Conservation (phyloP, 352 stramenopile species). For the Plasmopara halstedii region DNA sequence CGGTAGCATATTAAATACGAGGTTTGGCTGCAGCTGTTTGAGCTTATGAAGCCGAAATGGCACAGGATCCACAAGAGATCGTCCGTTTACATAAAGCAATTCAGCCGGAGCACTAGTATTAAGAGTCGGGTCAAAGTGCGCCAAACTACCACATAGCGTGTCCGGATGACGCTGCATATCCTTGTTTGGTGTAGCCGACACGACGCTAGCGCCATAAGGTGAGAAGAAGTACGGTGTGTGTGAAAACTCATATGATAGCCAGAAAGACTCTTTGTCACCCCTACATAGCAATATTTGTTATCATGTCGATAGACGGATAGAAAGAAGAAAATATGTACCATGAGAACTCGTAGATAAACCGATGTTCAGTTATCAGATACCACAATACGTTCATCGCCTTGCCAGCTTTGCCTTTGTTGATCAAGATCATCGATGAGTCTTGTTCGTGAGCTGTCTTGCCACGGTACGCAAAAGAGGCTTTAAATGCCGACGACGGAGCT, state of each 20-base stretch:
- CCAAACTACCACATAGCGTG: slow-evolving; percentile 60
- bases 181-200: slow-evolving; percentile 37
- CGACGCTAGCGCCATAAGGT: slow-evolving; percentile 45
- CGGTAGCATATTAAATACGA: slow-evolving; percentile 39
- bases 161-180: slow-evolving; percentile 47
- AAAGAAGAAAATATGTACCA: slow-evolving; percentile 9
- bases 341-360: slow-evolving; percentile 59
- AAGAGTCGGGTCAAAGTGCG: slow-evolving; percentile 39
- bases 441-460: slow-evolving; percentile 49
- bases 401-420: slow-evolving; percentile 44
- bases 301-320: not conserved
- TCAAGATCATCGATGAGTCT: slow-evolving; percentile 62
- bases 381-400: slow-evolving; percentile 54
- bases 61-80: slow-evolving; percentile 32
- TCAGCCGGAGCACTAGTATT: slow-evolving; percentile 14
- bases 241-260: slow-evolving; percentile 59
- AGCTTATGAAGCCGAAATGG: slow-evolving; percentile 26
- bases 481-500: slow-evolving; percentile 22
- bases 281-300: slow-evolving; percentile 3
- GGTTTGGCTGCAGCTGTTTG: slow-evolving; percentile 23
- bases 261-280: slow-evolving; percentile 71
- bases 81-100: slow-evolving; percentile 39
- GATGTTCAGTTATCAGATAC: slow-evolving; percentile 55
- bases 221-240: slow-evolving; percentile 54
- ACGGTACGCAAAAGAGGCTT: slow-evolving; percentile 34